Evolutionary conservation across 1,284 basidiomycete genomes (phyloP).

Genomic region (Phaffia rhodozyma): DNA sequence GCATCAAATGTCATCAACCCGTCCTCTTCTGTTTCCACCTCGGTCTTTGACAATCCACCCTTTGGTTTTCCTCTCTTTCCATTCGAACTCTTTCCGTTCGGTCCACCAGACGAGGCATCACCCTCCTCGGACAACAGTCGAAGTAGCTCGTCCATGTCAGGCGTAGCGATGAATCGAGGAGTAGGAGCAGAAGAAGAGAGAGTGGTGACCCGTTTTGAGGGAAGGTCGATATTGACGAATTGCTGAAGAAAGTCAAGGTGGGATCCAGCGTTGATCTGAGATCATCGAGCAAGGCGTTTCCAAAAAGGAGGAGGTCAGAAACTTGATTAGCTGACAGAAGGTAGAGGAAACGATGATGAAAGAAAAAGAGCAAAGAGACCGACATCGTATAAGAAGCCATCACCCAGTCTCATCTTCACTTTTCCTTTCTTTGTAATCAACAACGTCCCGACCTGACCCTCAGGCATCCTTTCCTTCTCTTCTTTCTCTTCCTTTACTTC

Average conservation of each 20-base stretch:
- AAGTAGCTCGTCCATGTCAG: slow-evolving; percentile 51
- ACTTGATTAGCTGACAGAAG: neutral
- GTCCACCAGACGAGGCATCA: neutral
- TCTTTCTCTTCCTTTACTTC: neutral
- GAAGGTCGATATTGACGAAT: slow-evolving; percentile 58
- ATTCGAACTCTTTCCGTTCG: no score
- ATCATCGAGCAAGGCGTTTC: neutral
- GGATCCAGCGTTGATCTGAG: slow-evolving; percentile 67
- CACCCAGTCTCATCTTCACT: slow-evolving; percentile 71
- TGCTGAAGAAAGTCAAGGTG: slow-evolving; percentile 84
- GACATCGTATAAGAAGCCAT: slow-evolving; percentile 71
- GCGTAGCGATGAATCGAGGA: slow-evolving; percentile 71
- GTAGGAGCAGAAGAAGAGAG: slow-evolving; percentile 40
- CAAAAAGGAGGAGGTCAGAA: no score
- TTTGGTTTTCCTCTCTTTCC: no score
- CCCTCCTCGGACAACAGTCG: neutral
- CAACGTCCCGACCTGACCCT: slow-evolving; percentile 68
- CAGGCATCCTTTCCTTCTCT: slow-evolving; percentile 35
- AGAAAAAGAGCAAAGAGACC: slow-evolving; percentile 25
- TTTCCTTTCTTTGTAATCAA: slow-evolving; percentile 70
- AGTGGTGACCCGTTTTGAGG: slow-evolving; percentile 44
- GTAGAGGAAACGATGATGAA: slow-evolving; percentile 9
- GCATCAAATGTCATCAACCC: no score
- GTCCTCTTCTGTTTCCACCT: no score
- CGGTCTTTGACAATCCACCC: no score